A percentile compares a stretch with the other conserved stretches of the same genome.
phyloP scores from a whole-genome alignment of 805 yeast genomes.

The Komagataella mondaviorum region DNA sequence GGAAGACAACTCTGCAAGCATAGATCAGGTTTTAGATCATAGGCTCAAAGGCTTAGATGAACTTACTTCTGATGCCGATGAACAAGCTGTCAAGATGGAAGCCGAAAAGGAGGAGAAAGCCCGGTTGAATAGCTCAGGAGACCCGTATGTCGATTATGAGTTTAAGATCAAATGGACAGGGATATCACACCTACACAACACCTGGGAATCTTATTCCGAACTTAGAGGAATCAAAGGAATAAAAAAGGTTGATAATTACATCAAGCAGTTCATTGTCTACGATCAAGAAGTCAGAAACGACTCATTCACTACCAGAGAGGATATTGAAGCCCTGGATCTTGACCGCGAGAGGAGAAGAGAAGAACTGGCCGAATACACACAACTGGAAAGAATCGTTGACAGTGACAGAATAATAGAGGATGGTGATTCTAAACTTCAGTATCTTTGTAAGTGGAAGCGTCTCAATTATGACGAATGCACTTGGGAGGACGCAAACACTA shows the following conservation, averaged over 20 bases:
- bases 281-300: slow-evolving; percentile 73
- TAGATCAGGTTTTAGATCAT: slow-evolving; percentile 39
- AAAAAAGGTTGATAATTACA: slow-evolving; percentile 82
- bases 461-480: slow-evolving; percentile 91
- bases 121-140: slow-evolving; percentile 14
- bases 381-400: slow-evolving; percentile 83
- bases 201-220: slow-evolving; percentile 69
- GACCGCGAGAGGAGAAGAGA: slow-evolving; percentile 80
- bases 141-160: slow-evolving; percentile 46
- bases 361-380: slow-evolving; percentile 69
- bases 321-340: slow-evolving; percentile 84
- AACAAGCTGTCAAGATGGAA: slow-evolving; percentile 16
- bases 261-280: slow-evolving; percentile 57
- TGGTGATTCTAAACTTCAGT: slow-evolving; percentile 58
- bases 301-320: slow-evolving; percentile 78
- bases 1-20: slow-evolving; percentile 3
- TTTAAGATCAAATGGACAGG: slow-evolving; percentile 76
- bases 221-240: slow-evolving; percentile 52
- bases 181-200: slow-evolving; percentile 83
- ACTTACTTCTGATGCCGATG: slow-evolving; percentile 10
- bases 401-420: slow-evolving; percentile 62
- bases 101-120: slow-evolving; percentile 8
- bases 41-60: slow-evolving; percentile 14
- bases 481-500: slow-evolving; percentile 88
- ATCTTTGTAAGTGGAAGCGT: slow-evolving; percentile 88